Percentiles rank a stretch among this genome's conserved stretches.
These are phyloP conservation scores for Cronartium ribicola DNA, from an alignment of 1,284 basidiomycete genomes.

Conservation along the genomic window DNA sequence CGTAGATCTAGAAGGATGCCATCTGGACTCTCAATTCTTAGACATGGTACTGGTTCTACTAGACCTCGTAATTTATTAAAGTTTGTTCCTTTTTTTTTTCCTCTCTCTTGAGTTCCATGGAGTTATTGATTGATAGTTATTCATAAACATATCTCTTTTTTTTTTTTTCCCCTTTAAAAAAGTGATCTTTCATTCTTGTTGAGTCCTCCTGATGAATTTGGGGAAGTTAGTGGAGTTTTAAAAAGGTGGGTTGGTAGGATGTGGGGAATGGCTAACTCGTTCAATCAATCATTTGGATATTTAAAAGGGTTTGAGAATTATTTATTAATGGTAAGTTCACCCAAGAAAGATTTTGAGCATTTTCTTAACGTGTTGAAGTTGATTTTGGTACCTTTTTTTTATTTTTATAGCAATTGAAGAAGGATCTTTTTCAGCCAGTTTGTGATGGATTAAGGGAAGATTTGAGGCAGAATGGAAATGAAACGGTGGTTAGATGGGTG, in stretches of 20 bases:
- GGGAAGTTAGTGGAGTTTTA: slow-evolving; percentile 28
- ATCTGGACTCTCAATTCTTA: slow-evolving; percentile 34
- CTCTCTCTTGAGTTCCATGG: background rate
- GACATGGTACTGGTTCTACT: slow-evolving; percentile 20
- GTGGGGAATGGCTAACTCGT: slow-evolving; percentile 19
- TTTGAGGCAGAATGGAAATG: slow-evolving; percentile 29
- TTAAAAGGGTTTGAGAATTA: slow-evolving; percentile 42
- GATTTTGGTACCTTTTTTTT: background rate
- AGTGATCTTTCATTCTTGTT: slow-evolving; percentile 40
- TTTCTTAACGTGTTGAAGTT: background rate
- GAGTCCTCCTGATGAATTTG: slow-evolving; percentile 40
- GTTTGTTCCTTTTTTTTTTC: slow-evolving; percentile 4
- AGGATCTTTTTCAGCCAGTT: slow-evolving; percentile 28
- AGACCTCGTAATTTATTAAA: slow-evolving; percentile 23
- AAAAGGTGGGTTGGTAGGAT: slow-evolving; percentile 36
- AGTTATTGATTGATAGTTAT: no score
- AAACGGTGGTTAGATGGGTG: slow-evolving; percentile 31
- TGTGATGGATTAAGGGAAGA: slow-evolving; percentile 31
- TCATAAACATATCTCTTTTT: no score
- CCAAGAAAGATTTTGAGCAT: background rate
- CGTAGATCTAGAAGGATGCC: slow-evolving; percentile 40
- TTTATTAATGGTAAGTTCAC: slow-evolving; percentile 29
- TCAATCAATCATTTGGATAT: slow-evolving; percentile 29
- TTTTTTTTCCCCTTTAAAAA: background rate
- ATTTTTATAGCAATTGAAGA: slow-evolving; percentile 36